These are phyloP conservation scores for Adansonia gregorii DNA, from an alignment of 441 rosid genomes.

Conservation along the genomic window DNA sequence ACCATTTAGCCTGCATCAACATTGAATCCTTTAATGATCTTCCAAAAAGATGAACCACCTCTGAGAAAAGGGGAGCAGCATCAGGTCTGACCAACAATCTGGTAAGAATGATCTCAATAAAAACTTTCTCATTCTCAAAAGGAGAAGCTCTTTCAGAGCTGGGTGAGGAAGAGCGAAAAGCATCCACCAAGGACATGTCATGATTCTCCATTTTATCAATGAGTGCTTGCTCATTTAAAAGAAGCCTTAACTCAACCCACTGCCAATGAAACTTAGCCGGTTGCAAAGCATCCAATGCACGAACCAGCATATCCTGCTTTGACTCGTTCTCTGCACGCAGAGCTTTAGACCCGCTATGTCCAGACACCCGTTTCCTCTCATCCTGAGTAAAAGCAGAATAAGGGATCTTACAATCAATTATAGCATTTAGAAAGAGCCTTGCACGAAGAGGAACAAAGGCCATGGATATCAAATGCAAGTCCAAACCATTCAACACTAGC, in stretches of 20 bases:
- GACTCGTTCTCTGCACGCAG: conserved; percentile 59
- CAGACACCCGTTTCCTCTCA: conserved; percentile 55
- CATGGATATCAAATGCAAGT: conserved; percentile 65
- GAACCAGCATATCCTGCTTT: conserved; percentile 86
- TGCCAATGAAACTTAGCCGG: conserved; percentile 99
- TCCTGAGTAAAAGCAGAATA: conserved; percentile 52
- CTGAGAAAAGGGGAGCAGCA: conserved; percentile 94
- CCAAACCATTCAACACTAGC: conserved; percentile 72
- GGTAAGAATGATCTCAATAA: conserved; percentile 85
- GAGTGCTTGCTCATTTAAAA: conserved; percentile 93
- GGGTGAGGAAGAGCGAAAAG: conserved; percentile 74
- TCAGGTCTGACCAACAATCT: conserved; percentile 99
- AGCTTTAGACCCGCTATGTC: conserved; percentile 53
- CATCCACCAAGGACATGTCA: conserved; percentile 73
- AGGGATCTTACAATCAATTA: conserved; percentile 85
- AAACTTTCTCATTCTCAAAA: conserved; percentile 90
- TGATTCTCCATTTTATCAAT: conserved; percentile 80
- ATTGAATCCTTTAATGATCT: conserved; percentile 90
- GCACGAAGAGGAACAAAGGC: conserved; percentile 94
- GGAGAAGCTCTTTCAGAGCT: conserved; percentile 70
- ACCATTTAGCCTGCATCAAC: conserved; percentile 94
- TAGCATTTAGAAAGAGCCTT: conserved; percentile 83
- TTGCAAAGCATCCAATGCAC: conserved; percentile 79
- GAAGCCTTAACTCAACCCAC: conserved; percentile 98
- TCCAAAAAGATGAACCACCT: conserved; percentile 95